Evolutionary conservation across 805 yeast species (phyloP).

Genomic region (Cyberlindnera nakhonratchasimensis): DNA sequence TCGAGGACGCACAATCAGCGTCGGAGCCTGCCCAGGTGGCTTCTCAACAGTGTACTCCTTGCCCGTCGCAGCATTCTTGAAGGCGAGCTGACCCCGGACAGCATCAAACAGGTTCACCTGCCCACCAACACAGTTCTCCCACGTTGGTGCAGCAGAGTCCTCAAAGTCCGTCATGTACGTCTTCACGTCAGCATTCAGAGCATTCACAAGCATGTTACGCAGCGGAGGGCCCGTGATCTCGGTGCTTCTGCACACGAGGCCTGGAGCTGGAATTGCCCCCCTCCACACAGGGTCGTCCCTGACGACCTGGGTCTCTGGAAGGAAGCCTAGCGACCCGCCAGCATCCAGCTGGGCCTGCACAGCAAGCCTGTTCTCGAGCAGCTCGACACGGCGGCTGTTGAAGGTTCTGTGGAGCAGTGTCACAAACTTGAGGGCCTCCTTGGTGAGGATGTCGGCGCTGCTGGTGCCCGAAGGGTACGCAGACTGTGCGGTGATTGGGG

Average conservation of each 20-base stretch:
- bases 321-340: slow-evolving; percentile 49
- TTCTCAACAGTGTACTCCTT: slow-evolving; percentile 31
- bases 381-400: slow-evolving; percentile 53
- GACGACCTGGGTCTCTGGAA: slow-evolving; percentile 61
- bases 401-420: slow-evolving; percentile 72
- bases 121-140: slow-evolving; percentile 74
- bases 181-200: slow-evolving; percentile 72
- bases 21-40: slow-evolving; percentile 56
- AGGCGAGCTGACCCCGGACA: slow-evolving; percentile 61
- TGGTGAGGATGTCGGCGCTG: slow-evolving; percentile 36
- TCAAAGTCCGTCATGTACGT: slow-evolving; percentile 87
- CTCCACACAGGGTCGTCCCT: slow-evolving; percentile 74
- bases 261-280: slow-evolving; percentile 71
- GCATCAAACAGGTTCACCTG: slow-evolving; percentile 77
- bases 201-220: slow-evolving; percentile 79
- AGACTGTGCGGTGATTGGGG: slow-evolving; percentile 31
- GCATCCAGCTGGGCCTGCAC: slow-evolving; percentile 64
- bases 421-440: slow-evolving; percentile 56
- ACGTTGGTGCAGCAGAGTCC: slow-evolving; percentile 85
- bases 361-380: slow-evolving; percentile 56
- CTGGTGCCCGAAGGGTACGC: slow-evolving; percentile 38
- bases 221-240: slow-evolving; percentile 83
- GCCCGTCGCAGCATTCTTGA: slow-evolving; percentile 32
- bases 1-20: slow-evolving; percentile 80
- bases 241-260: slow-evolving; percentile 67